Evolutionary conservation across 306 rosid genomes (phyloP), one percentile per base, ranked within the genome.

Genomic region (Quercus alba): DNA sequence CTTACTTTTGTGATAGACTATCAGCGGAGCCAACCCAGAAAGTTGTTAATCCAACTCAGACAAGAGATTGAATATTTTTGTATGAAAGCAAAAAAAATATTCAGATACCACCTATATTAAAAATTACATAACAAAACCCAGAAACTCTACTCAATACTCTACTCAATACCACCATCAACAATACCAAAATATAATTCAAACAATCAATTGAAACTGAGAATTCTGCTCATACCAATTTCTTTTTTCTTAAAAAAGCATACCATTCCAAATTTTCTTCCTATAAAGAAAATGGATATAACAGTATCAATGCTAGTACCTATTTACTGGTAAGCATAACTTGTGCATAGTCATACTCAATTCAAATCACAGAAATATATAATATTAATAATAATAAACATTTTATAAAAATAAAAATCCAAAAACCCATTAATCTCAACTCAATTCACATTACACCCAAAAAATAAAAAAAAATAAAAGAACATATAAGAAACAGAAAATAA

Each of bases 321-420:
- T 41, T 15, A 30, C 10, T 28, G 54, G 15, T 49, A 10, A 49
- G 15, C 15, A 49, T 12, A 49, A 49, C 54, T 49, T 49, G 54
- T 49, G 33, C 44, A 30, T 7, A 18, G 54, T 68, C 4, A 66
- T 61, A 58, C 61, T 55, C 70, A 72, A 73, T 25, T 44, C 62
- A 58, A 63, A 72, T 64, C 70, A 80, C 87, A 54, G 14, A 72
- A 62, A 73, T 61, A 35, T 25, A 35, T 33, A 5, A 35, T 35
- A 35, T 6, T 35, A 35, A 35, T 38, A 33, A 35, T 35, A 35
- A 35, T 35, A 35, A 35, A 25, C 25, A 25, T 38, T 35, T 6
- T 1, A 35, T 13, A 31, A 9, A 10, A 46, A 46, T 20, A 13
- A 30, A 20, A 12, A 52, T 54, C n/a, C 56, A 75, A 81, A 80